phyloP scores from a whole-genome alignment of 2,329 filamentous ascomycete genomes.

The Calycina marina region DNA sequence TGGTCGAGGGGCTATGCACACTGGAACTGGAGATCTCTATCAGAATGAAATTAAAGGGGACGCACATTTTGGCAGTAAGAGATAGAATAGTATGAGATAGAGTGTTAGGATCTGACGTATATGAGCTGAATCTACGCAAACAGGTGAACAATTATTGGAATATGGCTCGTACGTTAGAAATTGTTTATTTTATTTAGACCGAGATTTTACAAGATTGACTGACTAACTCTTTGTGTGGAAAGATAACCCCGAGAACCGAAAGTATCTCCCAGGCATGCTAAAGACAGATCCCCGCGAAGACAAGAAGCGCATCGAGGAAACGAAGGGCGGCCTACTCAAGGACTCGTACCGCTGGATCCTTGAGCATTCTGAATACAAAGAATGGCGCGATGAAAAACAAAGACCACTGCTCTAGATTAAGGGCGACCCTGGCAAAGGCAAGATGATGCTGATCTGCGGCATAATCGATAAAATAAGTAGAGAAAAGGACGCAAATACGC shows the following conservation, averaged over 20 bases:
- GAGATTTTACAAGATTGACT: too few species aligned
- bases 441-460: constrained; percentile 5
- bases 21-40: background rate
- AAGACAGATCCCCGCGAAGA: background rate
- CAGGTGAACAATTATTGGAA: background rate
- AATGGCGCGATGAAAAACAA: constrained; percentile 1
- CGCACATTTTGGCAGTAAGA: background rate
- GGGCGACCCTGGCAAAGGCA: constrained; percentile 1
- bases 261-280: background rate
- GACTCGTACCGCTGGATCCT: constrained; percentile 1
- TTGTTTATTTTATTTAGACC: too few species aligned
- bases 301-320: constrained; percentile 1
- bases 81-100: background rate
- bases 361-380: background rate
- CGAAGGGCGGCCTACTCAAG: background rate
- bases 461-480: constrained; percentile 4
- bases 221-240: background rate
- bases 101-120: background rate
- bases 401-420: constrained; percentile 1
- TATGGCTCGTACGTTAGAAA: too few species aligned
- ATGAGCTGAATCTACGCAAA: background rate
- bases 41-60: background rate
- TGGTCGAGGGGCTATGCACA: background rate
- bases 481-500: background rate
- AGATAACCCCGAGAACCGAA: background rate